phyloP scores from a whole-genome alignment of 352 stramenopile species.

The Lagenidium sp. region DNA sequence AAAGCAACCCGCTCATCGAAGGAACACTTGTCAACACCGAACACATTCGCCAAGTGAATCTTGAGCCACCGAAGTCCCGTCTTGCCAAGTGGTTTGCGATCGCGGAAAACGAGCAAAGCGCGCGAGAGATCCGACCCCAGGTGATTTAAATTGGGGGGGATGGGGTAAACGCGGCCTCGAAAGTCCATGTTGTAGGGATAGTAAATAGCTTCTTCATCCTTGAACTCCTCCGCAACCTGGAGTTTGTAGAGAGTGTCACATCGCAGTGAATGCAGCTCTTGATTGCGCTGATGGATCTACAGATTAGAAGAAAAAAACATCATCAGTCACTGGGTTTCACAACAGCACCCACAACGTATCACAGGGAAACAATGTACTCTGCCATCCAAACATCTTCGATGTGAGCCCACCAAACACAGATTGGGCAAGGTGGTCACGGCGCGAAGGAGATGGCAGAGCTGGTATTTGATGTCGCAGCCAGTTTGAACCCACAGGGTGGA shows the following conservation, averaged over 20 bases:
- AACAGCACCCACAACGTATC: too few relatives aligned
- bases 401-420: too few relatives aligned
- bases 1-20: constrained; percentile 97
- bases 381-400: too few relatives aligned
- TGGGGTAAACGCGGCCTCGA: constrained; percentile 96
- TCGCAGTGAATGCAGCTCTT: constrained; percentile 91
- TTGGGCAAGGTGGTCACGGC: too few relatives aligned
- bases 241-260: constrained; percentile 96
- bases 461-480: constrained; percentile 52
- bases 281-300: constrained; percentile 72
- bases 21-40: constrained; percentile 90
- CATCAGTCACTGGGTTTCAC: not conserved
- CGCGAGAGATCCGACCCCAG: constrained; percentile 98
- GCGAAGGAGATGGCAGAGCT: not conserved
- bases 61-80: constrained; percentile 98
- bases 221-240: constrained; percentile 93
- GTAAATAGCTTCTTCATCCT: constrained; percentile 95
- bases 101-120: constrained; percentile 93
- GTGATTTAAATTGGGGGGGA: constrained; percentile 98
- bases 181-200: constrained; percentile 99
- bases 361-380: not conserved
- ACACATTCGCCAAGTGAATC: constrained; percentile 93
- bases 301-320: constrained; percentile 4
- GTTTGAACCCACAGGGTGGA: constrained; percentile 81
- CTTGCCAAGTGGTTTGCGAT: constrained; percentile 92